Percentiles rank a stretch among this genome's conserved stretches.
Evolutionary conservation across 2,329 filamentous ascomycete genomes (phyloP).

Genomic region (Emergomyces orientalis): DNA sequence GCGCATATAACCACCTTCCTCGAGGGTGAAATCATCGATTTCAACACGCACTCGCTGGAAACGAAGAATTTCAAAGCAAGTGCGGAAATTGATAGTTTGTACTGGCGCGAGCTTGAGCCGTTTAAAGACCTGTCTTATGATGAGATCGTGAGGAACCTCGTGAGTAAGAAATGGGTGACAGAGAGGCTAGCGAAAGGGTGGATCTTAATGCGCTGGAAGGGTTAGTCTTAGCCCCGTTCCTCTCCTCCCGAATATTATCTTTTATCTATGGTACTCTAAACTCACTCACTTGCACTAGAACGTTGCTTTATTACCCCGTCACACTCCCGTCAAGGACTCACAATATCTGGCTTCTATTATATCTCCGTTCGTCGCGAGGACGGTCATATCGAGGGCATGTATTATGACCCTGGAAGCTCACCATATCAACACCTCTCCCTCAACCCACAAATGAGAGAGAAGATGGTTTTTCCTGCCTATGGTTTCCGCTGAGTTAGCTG

Average conservation of each 20-base stretch:
- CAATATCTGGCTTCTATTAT: constrained; percentile 45
- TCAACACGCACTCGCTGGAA: constrained; percentile 42
- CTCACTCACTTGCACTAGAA: constrained; percentile 24
- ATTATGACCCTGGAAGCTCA: constrained; percentile 42
- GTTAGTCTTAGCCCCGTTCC: constrained; percentile 20
- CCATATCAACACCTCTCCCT: constrained; percentile 42
- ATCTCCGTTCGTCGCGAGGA: constrained; percentile 39
- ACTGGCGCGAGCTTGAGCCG: constrained; percentile 42
- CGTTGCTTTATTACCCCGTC: constrained; percentile 42
- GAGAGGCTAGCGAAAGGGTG: constrained; percentile 35
- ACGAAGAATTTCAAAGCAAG: constrained; percentile 41
- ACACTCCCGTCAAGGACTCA: constrained; percentile 39
- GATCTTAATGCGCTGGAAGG: constrained; percentile 46
- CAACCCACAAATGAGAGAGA: constrained; percentile 29
- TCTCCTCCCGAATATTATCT: background rate
- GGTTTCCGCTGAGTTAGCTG: constrained; percentile 29
- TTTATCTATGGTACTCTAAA: background rate
- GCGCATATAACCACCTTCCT: constrained; percentile 48
- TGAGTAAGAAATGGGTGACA: constrained; percentile 38
- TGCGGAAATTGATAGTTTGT: constrained; percentile 38
- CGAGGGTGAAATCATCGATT: constrained; percentile 61
- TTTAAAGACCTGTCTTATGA: constrained; percentile 39
- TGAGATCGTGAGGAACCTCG: constrained; percentile 36
- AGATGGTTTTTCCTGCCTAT: constrained; percentile 36
- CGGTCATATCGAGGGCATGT: constrained; percentile 40